These are phyloP conservation scores for Sambucus nigra DNA, from an alignment of 129 eudicot genomes.

Conservation along the genomic window DNA sequence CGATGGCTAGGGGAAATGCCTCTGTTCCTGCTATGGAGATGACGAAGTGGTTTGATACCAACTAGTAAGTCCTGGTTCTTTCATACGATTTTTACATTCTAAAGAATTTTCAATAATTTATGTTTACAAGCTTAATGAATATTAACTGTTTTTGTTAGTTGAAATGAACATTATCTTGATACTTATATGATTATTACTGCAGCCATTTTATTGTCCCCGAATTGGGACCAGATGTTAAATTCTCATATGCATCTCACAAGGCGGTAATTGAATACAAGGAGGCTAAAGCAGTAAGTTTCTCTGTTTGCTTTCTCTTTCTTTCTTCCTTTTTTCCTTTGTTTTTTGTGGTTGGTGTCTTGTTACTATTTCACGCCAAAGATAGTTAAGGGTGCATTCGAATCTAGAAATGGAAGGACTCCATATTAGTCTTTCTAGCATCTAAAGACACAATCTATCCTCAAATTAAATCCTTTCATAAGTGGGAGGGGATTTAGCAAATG, in stretches of 20 bases:
- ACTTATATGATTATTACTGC: slow-evolving; percentile 8
- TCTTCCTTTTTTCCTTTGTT: neutral
- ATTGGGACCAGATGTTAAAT: slow-evolving; percentile 65
- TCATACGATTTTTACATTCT: neutral
- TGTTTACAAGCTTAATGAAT: neutral
- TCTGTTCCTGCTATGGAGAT: slow-evolving; percentile 84
- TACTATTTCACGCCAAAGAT: neutral
- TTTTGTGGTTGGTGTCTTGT: neutral
- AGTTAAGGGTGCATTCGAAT: neutral
- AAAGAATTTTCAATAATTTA: too few relatives aligned
- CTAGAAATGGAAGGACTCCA: neutral
- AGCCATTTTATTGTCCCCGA: slow-evolving; percentile 88
- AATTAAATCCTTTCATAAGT: too few relatives aligned
- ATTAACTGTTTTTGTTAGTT: neutral
- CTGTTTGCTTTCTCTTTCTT: neutral
- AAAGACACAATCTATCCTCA: neutral
- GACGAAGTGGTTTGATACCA: slow-evolving; percentile 94
- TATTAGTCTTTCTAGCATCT: neutral
- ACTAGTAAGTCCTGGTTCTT: slow-evolving; percentile 54
- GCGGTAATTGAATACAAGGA: slow-evolving; percentile 79
- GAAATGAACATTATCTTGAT: neutral
- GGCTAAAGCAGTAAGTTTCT: slow-evolving; percentile 58
- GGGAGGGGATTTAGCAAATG: neutral
- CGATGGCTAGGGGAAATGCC: slow-evolving; percentile 89
- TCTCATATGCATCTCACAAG: slow-evolving; percentile 72